Evolutionary conservation across 371 early-diverging fungal species (phyloP).

Genomic region (Mucor racemosus): DNA sequence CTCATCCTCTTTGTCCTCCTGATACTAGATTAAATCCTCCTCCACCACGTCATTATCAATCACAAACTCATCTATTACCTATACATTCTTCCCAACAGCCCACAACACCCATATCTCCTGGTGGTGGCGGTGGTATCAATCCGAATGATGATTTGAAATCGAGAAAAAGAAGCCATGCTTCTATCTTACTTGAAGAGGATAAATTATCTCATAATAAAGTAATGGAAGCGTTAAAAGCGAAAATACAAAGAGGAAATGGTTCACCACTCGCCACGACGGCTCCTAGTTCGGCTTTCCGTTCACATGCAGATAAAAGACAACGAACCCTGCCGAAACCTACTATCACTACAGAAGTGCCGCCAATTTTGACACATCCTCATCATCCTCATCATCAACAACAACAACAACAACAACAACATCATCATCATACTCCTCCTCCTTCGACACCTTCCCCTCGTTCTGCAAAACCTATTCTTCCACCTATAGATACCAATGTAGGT

Average conservation of each 20-base stretch:
- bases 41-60: conserved; percentile 18
- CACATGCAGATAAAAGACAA: conserved; percentile 18
- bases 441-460: conserved; percentile 39
- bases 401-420: neutral
- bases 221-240: conserved; percentile 55
- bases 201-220: conserved; percentile 42
- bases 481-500: conserved; percentile 42
- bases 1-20: conserved; percentile 46
- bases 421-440: conserved; percentile 14
- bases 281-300: conserved; percentile 18
- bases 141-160: neutral
- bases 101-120: conserved; percentile 18
- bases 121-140: neutral
- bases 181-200: conserved; percentile 18
- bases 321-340: conserved; percentile 20
- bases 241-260: conserved; percentile 40
- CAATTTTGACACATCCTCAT: neutral
- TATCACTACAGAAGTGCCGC: neutral
- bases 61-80: conserved; percentile 6
- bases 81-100: conserved; percentile 12
- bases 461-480: conserved; percentile 41
- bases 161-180: conserved; percentile 22
- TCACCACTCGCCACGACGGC: conserved; percentile 20
- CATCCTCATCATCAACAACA: too few species aligned
- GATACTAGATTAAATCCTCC: conserved; percentile 14